phyloP scores from a whole-genome alignment of 164 flowering plant species.

The Buxus sempervirens region DNA sequence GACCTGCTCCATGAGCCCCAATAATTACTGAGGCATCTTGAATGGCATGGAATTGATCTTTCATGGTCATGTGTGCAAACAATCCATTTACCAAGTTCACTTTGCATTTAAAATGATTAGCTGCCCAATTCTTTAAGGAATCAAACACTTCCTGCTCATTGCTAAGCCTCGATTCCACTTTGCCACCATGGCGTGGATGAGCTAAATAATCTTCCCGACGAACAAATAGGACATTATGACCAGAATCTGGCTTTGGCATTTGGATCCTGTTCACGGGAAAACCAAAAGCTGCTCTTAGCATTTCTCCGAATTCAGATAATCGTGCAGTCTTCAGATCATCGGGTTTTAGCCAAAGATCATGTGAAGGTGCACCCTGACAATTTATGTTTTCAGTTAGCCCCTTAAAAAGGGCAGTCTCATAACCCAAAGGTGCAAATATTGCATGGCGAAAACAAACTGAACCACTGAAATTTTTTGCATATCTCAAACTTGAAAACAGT shows the following conservation, averaged over 20 bases:
- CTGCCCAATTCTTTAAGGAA: conserved; percentile 56
- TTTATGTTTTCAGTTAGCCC: conserved; percentile 60
- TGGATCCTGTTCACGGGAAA: conserved; percentile 49
- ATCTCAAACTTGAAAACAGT: conserved; percentile 73
- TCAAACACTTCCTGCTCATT: conserved; percentile 91
- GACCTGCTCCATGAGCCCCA: conserved; percentile 99
- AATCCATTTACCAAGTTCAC: conserved; percentile 76
- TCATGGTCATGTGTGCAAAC: conserved; percentile 94
- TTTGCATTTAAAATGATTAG: conserved; percentile 41
- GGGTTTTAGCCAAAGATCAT: conserved; percentile 66
- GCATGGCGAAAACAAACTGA: conserved; percentile 92
- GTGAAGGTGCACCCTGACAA: conserved; percentile 71
- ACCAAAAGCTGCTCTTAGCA: conserved; percentile 80
- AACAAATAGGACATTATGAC: conserved; percentile 72
- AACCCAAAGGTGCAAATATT: conserved; percentile 80
- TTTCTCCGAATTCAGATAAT: conserved; percentile 94
- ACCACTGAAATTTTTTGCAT: conserved; percentile 76
- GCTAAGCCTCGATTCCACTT: conserved; percentile 76
- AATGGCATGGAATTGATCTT: conserved; percentile 82
- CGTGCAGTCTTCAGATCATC: conserved; percentile 70
- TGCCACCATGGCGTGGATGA: conserved; percentile 92
- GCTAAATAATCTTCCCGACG: conserved; percentile 95
- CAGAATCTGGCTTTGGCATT: conserved; percentile 28
- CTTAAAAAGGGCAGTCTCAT: conserved; percentile 81
- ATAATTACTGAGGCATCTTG: conserved; percentile 90